Evolutionary conservation across 345 rosid genomes (phyloP).

Genomic region (Eucalyptus viminalis): DNA sequence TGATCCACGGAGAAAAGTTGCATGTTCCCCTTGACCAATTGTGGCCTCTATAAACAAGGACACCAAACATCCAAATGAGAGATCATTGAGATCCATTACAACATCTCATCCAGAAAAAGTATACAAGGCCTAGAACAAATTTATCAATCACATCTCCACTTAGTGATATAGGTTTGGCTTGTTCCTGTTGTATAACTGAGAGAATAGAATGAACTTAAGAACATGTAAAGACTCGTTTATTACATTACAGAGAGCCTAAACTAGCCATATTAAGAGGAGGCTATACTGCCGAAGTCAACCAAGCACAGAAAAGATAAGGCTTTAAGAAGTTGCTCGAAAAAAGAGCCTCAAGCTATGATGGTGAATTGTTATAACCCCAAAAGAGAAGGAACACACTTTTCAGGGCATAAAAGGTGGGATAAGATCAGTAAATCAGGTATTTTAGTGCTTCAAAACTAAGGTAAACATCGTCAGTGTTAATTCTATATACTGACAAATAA

Average conservation of each 20-base stretch:
- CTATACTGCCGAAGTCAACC: background rate
- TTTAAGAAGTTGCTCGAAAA: background rate
- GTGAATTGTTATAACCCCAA: background rate
- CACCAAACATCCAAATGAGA: background rate
- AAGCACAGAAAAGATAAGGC: background rate
- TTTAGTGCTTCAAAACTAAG: background rate
- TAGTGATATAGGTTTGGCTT: background rate
- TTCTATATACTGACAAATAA: background rate
- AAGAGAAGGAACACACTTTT: background rate
- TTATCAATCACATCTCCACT: background rate
- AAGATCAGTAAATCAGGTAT: background rate
- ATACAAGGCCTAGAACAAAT: background rate
- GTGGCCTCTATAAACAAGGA: conserved; percentile 48
- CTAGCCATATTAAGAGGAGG: background rate
- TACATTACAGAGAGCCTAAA: background rate
- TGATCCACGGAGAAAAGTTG: conserved; percentile 93
- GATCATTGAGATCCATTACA: background rate
- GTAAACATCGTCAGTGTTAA: background rate
- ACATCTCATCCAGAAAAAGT: background rate
- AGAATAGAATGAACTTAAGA: background rate
- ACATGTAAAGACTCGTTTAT: background rate
- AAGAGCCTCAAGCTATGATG: background rate
- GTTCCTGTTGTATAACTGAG: background rate
- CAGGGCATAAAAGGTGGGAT: background rate
- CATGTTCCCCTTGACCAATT: conserved; percentile 92